These are phyloP conservation scores for Bryoglossum gracile DNA, from an alignment of 495 filamentous ascomycete genomes.

Conservation along the genomic window DNA sequence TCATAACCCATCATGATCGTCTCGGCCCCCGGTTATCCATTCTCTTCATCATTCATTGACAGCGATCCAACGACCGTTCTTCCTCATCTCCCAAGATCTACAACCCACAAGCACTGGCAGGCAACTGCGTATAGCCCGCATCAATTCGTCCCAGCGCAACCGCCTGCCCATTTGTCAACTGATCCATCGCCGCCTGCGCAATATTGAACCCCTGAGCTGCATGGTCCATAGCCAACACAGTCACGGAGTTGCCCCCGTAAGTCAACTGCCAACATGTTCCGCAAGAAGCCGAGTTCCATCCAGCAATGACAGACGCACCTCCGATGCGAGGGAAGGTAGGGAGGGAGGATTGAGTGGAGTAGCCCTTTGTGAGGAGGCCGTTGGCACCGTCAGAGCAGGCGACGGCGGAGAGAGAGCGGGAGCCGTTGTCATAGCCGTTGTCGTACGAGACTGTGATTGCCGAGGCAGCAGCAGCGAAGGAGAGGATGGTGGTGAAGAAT, in stretches of 20 bases:
- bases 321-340: conserved; percentile 54
- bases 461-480: conserved; percentile 31
- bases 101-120: conserved; percentile 34
- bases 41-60: no score
- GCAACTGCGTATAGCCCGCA: conserved; percentile 41
- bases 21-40: no score
- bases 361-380: conserved; percentile 48
- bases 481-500: conserved; percentile 36
- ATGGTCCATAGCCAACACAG: conserved; percentile 62
- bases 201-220: conserved; percentile 56
- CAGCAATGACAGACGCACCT: conserved; percentile 50
- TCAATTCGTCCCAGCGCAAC: conserved; percentile 47
- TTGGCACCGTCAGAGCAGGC: conserved; percentile 53
- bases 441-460: conserved; percentile 48
- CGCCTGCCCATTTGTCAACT: conserved; percentile 52
- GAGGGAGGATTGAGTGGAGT: conserved; percentile 39
- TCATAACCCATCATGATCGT: no score
- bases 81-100: no score
- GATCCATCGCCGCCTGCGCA: conserved; percentile 55
- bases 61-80: no score
- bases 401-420: conserved; percentile 37
- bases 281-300: conserved; percentile 54
- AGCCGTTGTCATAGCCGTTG: conserved; percentile 46
- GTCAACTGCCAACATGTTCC: conserved; percentile 62
- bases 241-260: conserved; percentile 53